Conservation (phyloP, 2,329 filamentous ascomycete genomes). For the Ophiostoma angusticollis region DNA sequence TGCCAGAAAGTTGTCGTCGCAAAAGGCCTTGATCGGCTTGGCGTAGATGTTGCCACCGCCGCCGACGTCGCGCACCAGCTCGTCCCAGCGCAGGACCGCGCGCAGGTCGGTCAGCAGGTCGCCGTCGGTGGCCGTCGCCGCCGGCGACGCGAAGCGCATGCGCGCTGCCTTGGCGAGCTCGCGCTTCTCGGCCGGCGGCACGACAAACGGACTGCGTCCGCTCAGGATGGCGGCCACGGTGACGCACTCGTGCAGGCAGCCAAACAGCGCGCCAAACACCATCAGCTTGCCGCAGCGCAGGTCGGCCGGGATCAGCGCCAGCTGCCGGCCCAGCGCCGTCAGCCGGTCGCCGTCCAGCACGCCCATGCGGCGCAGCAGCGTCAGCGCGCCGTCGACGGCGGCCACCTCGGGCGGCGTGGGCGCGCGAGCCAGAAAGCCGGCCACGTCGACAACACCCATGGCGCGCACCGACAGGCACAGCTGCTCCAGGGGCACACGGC, state of each 20-base stretch:
- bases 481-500: slow-evolving; percentile 84
- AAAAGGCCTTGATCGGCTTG: slow-evolving; percentile 60
- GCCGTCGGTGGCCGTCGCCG: slow-evolving; percentile 48
- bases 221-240: slow-evolving; percentile 90
- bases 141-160: slow-evolving; percentile 54
- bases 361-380: slow-evolving; percentile 70
- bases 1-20: slow-evolving; percentile 73
- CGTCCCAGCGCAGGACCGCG: slow-evolving; percentile 72
- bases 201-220: slow-evolving; percentile 63
- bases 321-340: slow-evolving; percentile 79
- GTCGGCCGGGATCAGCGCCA: slow-evolving; percentile 92
- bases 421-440: slow-evolving; percentile 68
- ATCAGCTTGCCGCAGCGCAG: slow-evolving; percentile 87
- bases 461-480: slow-evolving; percentile 88
- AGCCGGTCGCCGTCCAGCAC: slow-evolving; percentile 68
- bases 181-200: slow-evolving; percentile 66
- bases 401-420: slow-evolving; percentile 77
- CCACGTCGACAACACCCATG: slow-evolving; percentile 80
- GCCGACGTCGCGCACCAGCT: slow-evolving; percentile 40
- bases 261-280: slow-evolving; percentile 89
- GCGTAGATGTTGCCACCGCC: slow-evolving; percentile 28
- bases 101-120: slow-evolving; percentile 79
- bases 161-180: slow-evolving; percentile 70
- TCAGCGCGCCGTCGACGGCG: slow-evolving; percentile 76
- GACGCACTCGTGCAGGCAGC: slow-evolving; percentile 77